A percentile compares a stretch with the other conserved stretches of the same genome.
Evolutionary conservation across 2,329 filamentous ascomycete species (phyloP).

Genomic region (Xylariales sp.): DNA sequence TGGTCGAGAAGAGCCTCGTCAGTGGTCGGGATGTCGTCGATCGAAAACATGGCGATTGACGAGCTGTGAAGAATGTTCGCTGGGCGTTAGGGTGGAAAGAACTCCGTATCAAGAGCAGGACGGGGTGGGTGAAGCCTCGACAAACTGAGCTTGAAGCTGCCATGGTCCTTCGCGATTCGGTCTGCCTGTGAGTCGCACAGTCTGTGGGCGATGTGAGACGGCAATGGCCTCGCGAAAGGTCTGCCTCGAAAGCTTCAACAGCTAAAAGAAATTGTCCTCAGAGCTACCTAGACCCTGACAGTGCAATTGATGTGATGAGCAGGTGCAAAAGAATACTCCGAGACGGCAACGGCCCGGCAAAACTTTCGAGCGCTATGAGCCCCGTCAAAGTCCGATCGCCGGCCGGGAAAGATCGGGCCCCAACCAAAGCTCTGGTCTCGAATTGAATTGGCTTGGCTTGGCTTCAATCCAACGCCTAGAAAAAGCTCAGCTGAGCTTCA

Average conservation of each 20-base stretch:
- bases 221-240: too few relatives aligned
- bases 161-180: too few relatives aligned
- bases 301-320: too few relatives aligned
- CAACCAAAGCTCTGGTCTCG: slow-evolving; percentile 8
- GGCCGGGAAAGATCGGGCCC: slow-evolving; percentile 6
- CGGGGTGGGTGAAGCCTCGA: slow-evolving; percentile 24
- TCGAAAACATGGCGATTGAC: not conserved
- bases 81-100: slow-evolving; percentile 15
- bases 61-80: slow-evolving; percentile 4
- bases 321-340: too few relatives aligned
- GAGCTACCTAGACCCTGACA: too few relatives aligned
- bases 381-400: slow-evolving; percentile 3
- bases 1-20: slow-evolving; percentile 1
- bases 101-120: slow-evolving; percentile 21
- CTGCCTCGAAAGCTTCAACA: too few relatives aligned
- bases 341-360: too few relatives aligned
- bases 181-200: too few relatives aligned
- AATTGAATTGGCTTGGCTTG: too few relatives aligned
- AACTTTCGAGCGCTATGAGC: not conserved
- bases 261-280: too few relatives aligned
- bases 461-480: slow-evolving; percentile 3
- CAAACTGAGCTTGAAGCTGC: slow-evolving; percentile 16
- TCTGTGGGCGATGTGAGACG: too few relatives aligned
- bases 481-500: slow-evolving; percentile 26
- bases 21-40: not conserved